Base-by-base conservation (phyloP, 352 stramenopile genomes). In the Phytophthora constricta region DNA sequence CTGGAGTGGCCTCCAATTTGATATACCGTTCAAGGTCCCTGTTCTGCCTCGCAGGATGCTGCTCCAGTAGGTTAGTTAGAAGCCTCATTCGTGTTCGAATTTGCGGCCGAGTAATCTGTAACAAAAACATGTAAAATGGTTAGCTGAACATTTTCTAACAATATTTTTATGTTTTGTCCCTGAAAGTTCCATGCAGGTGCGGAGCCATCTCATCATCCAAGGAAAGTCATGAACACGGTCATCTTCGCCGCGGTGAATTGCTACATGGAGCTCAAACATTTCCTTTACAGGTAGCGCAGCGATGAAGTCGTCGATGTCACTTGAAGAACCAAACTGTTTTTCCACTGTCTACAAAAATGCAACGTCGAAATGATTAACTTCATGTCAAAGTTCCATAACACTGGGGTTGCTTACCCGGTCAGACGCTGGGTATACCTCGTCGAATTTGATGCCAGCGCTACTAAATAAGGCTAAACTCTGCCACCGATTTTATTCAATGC, bases 261-360 rank as follows among this genome's bases (percentile, higher is more conserved):
- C 41, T 2, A 26, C n/a, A 14, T 61, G 48, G 3, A 53, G 5
- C 5, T 61, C 17, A 16, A 50, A 26, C 52, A 59, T 59, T 41
- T 59, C 34, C 9, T 59, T 59, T n/a, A 59, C 52, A 27, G 52
- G 37, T 49, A 59, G 17, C 4, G 39, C 52, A 2, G 8, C 39
- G 10, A 59, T 13, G 17, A 61, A 61, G 4, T 61, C 53, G 10
- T 52, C 26, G 33, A 52, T 37, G 0, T 31, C 53, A 2, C 13
- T 37, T 11, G 31, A 37, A 7, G 31, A 37, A 37, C 13, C 31
- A 11, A 37, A 37, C 31, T 37, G 7, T 11, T 37, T 11, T 11
- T 37, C 31, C 31, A 11, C 7, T 37, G 13, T 37, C 31, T 37
- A n/a, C n/a, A n/a, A n/a, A n/a, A n/a, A n/a, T n/a, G n/a, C n/a